Conservation (phyloP, 108 stramenopile species). For the Schizochytrium sp. region DNA sequence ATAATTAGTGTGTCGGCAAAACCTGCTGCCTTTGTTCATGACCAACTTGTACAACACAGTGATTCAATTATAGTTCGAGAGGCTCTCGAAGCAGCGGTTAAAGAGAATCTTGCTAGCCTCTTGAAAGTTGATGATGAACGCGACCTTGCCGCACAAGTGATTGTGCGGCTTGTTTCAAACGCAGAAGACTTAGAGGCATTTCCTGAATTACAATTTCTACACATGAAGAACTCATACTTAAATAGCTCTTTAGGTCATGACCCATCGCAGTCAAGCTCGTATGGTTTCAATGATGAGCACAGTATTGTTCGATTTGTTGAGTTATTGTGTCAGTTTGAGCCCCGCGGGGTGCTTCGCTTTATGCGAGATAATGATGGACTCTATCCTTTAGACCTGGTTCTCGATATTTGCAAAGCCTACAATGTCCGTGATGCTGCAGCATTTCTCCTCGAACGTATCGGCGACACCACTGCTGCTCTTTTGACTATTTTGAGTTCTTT, state of each 20-base stretch:
- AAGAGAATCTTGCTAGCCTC: neutral
- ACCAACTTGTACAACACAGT: neutral
- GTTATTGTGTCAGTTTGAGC: constrained; percentile 51
- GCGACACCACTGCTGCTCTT: constrained; percentile 12
- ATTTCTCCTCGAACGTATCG: constrained; percentile 38
- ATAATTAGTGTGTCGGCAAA: constrained; percentile 19
- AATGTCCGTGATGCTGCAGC: constrained; percentile 46
- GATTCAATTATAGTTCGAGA: neutral
- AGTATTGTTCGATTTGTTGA: constrained; percentile 23
- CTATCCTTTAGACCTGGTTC: constrained; percentile 23
- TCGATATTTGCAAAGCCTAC: neutral
- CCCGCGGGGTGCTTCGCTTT: constrained; percentile 13
- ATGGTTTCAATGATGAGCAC: constrained; percentile 14
- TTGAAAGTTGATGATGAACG: neutral
- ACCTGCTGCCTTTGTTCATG: neutral
- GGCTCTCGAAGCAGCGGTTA: constrained; percentile 3
- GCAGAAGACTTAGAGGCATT: constrained; percentile 2
- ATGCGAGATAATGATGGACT: constrained; percentile 40
- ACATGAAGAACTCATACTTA: constrained; percentile 45
- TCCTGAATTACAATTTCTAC: constrained; percentile 45
- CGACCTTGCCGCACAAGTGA: constrained; percentile 9
- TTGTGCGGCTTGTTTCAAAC: constrained; percentile 4
- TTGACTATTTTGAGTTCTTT: neutral
- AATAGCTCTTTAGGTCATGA: constrained; percentile 1
- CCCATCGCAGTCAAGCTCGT: neutral